A percentile compares a stretch with the other conserved stretches of the same genome.
Conservation (phyloP, 2,329 filamentous ascomycete species). For the Exophiala phaeomuriformis region DNA sequence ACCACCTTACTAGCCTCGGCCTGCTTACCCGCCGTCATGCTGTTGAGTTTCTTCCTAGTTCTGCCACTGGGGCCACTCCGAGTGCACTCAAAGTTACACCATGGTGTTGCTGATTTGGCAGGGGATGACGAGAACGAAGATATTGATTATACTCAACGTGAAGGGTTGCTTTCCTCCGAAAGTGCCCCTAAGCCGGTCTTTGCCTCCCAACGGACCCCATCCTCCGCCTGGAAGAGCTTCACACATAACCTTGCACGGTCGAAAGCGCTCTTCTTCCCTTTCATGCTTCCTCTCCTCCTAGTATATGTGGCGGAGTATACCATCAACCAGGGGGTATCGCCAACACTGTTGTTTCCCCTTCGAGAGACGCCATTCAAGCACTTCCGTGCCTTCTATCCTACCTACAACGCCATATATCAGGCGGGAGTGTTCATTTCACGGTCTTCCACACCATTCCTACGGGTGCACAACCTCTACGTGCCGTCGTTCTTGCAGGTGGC, state of each 20-base stretch:
- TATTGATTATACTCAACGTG: slow-evolving; percentile 26
- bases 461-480: slow-evolving; percentile 71
- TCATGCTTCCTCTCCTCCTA: slow-evolving; percentile 83
- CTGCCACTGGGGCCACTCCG: slow-evolving; percentile 62
- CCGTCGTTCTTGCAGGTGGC: slow-evolving; percentile 73
- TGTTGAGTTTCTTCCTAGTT: slow-evolving; percentile 75
- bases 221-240: slow-evolving; percentile 35
- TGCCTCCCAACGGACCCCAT: background rate
- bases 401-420: slow-evolving; percentile 93
- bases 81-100: slow-evolving; percentile 37
- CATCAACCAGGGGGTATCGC: slow-evolving; percentile 90
- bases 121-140: slow-evolving; percentile 35
- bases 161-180: slow-evolving; percentile 30
- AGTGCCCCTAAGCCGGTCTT: slow-evolving; percentile 16
- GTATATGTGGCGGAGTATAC: slow-evolving; percentile 97
- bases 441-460: slow-evolving; percentile 79
- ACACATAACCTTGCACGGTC: slow-evolving; percentile 56
- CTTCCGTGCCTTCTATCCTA: slow-evolving; percentile 84
- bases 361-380: slow-evolving; percentile 66
- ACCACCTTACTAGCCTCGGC: slow-evolving; percentile 70
- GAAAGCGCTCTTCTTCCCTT: slow-evolving; percentile 62
- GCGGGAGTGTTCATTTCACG: slow-evolving; percentile 90
- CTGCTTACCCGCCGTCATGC: slow-evolving; percentile 69
- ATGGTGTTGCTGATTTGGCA: slow-evolving; percentile 37
- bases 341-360: slow-evolving; percentile 81